Conservation (phyloP, 176 grass and related monocot species). For the Microstegium vimineum region DNA sequence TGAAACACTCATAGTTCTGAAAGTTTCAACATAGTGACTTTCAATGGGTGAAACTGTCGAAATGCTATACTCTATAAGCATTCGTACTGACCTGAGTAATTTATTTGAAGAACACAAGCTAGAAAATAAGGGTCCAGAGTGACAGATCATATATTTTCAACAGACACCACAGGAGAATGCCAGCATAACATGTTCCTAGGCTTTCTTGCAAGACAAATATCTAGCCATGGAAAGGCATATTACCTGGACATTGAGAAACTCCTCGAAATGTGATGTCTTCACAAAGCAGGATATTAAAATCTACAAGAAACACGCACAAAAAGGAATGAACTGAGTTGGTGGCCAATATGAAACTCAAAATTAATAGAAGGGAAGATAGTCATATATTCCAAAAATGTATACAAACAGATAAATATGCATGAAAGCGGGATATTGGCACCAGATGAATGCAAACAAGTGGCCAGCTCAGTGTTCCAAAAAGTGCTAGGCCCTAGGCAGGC, state of each 20-base stretch:
- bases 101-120: conserved; percentile 9
- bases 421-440: conserved; percentile 17
- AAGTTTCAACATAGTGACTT: neutral
- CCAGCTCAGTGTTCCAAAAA: neutral
- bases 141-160: conserved; percentile 2
- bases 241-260: conserved; percentile 95
- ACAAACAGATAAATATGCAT: conserved; percentile 1
- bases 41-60: neutral
- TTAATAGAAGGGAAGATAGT: neutral
- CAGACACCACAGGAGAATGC: neutral
- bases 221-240: neutral
- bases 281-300: conserved; percentile 93
- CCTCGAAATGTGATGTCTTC: conserved; percentile 91
- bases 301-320: conserved; percentile 47
- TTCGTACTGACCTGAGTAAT: neutral
- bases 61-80: neutral
- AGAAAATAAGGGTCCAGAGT: conserved; percentile 3
- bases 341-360: conserved; percentile 18
- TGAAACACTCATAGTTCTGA: conserved; percentile 3
- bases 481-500: neutral
- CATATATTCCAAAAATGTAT: neutral
- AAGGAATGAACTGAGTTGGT: conserved; percentile 15
- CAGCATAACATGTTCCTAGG: neutral
- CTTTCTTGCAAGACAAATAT: conserved; percentile 16
- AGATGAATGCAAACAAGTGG: neutral